Percentiles rank a stretch among this genome's conserved stretches.
Evolutionary conservation across 768 basidiomycete species (phyloP).

Genomic region (Gloeostereum incarnatum): DNA sequence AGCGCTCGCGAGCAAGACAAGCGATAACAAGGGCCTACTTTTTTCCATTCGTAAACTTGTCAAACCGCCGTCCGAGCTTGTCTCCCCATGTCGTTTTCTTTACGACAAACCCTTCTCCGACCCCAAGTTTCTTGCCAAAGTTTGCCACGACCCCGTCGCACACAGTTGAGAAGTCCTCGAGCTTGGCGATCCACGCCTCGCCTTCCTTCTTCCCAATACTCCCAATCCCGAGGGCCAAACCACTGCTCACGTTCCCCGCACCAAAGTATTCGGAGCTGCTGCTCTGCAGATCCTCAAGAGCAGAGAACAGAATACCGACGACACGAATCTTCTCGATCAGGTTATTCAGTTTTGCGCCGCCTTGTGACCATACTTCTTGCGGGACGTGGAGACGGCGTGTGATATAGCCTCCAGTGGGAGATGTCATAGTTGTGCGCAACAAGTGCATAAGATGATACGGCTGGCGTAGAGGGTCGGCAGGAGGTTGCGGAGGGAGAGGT

Average conservation of each 20-base stretch:
- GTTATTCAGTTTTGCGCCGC: conserved; percentile 77
- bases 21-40: conserved; percentile 37
- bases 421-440: conserved; percentile 69
- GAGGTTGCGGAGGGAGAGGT: conserved; percentile 66
- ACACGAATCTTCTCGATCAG: conserved; percentile 81
- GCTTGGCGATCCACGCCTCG: conserved; percentile 64
- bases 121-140: conserved; percentile 83
- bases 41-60: conserved; percentile 84
- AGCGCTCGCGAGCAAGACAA: conserved; percentile 1
- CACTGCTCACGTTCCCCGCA: conserved; percentile 69
- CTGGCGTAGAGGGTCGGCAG: conserved; percentile 65
- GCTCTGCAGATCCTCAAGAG: conserved; percentile 69
- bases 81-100: conserved; percentile 79
- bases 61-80: conserved; percentile 65
- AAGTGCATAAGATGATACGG: conserved; percentile 90
- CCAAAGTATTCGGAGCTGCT: conserved; percentile 70
- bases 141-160: conserved; percentile 75
- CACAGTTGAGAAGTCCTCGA: conserved; percentile 73
- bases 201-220: conserved; percentile 71
- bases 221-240: conserved; percentile 66
- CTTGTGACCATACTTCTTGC: conserved; percentile 85
- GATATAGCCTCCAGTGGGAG: conserved; percentile 78
- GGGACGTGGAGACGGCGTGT: conserved; percentile 83
- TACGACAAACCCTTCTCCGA: conserved; percentile 78
- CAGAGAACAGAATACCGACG: conserved; percentile 68